These are phyloP conservation scores for Mucor racemosus DNA, from an alignment of 371 early-diverging fungal species.

Conservation along the genomic window DNA sequence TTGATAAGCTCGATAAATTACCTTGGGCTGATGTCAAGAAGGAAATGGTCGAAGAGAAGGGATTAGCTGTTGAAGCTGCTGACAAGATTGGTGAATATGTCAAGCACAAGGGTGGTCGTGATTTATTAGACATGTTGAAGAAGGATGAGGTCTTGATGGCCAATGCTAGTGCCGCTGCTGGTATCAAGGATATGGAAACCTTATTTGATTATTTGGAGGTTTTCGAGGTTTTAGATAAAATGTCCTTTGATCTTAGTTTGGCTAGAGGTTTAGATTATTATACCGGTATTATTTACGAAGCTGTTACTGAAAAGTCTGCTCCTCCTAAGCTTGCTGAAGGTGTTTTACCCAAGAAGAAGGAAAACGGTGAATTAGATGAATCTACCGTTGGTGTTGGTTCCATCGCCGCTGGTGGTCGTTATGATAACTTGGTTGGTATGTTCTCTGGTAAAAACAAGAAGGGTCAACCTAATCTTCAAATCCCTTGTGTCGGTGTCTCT, in stretches of 20 bases:
- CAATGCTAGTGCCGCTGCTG: conserved; percentile 79
- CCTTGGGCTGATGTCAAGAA: conserved; percentile 95
- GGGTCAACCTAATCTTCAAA: conserved; percentile 69
- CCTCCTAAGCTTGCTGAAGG: conserved; percentile 55
- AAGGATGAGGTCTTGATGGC: conserved; percentile 66
- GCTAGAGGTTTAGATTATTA: conserved; percentile 99
- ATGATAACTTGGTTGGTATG: conserved; percentile 98
- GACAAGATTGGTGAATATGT: conserved; percentile 93
- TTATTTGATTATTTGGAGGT: conserved; percentile 88
- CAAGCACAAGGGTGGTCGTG: conserved; percentile 79
- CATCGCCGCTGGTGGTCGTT: conserved; percentile 99
- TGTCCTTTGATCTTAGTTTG: conserved; percentile 94
- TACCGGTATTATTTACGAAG: conserved; percentile 99
- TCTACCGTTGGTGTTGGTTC: conserved; percentile 94
- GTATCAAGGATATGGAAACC: conserved; percentile 87
- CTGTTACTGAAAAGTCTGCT: conserved; percentile 75
- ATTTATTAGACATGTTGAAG: conserved; percentile 75
- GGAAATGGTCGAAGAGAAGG: conserved; percentile 95
- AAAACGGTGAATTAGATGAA: conserved; percentile 70
- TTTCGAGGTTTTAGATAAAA: conserved; percentile 75
- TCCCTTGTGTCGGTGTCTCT: conserved; percentile 98
- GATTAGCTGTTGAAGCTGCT: conserved; percentile 77
- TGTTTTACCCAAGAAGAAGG: conserved; percentile 44
- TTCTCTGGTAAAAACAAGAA: conserved; percentile 77
- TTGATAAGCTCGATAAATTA: conserved; percentile 96